These are phyloP conservation scores for Mycosarcoma maydis DNA, from an alignment of 1,284 basidiomycete species.

Conservation along the genomic window DNA sequence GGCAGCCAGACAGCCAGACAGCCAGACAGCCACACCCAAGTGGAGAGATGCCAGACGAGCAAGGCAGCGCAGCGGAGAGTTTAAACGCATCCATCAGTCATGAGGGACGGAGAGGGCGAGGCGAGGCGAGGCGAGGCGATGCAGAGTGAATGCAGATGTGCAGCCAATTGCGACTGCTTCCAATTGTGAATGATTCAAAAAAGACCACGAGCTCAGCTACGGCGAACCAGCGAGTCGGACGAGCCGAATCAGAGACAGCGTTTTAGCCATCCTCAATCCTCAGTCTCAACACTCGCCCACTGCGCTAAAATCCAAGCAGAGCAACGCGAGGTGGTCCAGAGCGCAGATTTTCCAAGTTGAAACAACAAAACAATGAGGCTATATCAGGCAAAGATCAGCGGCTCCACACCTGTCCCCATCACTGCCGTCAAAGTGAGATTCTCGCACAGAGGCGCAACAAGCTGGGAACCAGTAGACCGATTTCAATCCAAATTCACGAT, in stretches of 20 bases:
- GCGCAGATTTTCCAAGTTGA: neutral
- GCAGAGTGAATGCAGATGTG: neutral
- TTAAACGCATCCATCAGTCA: conserved; percentile 12
- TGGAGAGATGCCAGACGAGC: neutral
- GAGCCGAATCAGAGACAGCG: conserved; percentile 14
- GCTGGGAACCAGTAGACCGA: neutral
- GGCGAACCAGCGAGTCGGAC: conserved; percentile 9
- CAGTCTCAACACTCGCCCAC: no score
- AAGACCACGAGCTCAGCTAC: neutral
- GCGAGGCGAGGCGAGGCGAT: neutral
- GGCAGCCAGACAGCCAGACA: neutral
- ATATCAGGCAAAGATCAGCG: neutral
- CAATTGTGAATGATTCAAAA: no score
- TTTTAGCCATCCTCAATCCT: conserved; percentile 1
- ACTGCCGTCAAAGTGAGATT: no score
- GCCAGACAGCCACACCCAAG: neutral
- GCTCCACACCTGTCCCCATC: neutral
- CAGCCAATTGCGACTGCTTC: no score
- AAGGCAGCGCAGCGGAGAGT: neutral
- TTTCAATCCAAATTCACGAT: no score
- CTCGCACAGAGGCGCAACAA: no score
- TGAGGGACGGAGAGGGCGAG: neutral
- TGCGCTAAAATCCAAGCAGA: no score
- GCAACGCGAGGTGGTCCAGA: no score
- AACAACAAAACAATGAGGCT: neutral